Conservation (phyloP, 352 stramenopile species). For the Phytophthora foliorum region DNA sequence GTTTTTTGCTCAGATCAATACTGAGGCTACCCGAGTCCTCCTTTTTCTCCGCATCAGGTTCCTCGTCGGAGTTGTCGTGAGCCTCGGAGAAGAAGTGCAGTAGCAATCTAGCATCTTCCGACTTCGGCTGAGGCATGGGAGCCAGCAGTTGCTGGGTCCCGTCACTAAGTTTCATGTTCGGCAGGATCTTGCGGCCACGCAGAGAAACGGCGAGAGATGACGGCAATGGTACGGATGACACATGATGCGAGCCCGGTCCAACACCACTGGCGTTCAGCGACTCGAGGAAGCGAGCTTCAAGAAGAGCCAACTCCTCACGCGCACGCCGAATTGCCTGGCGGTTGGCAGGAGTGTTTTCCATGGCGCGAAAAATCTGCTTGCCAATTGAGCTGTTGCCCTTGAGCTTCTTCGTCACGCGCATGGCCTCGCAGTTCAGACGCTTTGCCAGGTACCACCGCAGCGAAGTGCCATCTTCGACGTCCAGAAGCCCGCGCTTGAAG, state of each 20-base stretch:
- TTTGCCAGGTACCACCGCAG: constrained; percentile 89
- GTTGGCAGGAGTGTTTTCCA: constrained; percentile 74
- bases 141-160: constrained; percentile 20
- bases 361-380: constrained; percentile 89
- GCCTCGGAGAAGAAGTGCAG: constrained; percentile 82
- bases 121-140: constrained; percentile 44
- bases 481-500: constrained; percentile 82
- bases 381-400: constrained; percentile 91
- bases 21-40: constrained; percentile 27
- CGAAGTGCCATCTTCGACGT: constrained; percentile 86
- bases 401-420: constrained; percentile 92
- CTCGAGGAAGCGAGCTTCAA: constrained; percentile 79
- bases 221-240: constrained; percentile 14
- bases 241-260: constrained; percentile 24
- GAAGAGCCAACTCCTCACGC: constrained; percentile 58
- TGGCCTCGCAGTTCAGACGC: constrained; percentile 88
- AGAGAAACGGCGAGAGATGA: constrained; percentile 43
- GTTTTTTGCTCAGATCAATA: constrained; percentile 44
- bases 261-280: constrained; percentile 59
- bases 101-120: constrained; percentile 79
- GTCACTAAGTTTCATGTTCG: constrained; percentile 33
- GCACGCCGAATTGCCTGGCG: constrained; percentile 61
- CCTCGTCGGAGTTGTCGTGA: constrained; percentile 51
- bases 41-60: constrained; percentile 25
- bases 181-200: constrained; percentile 46